phyloP scores from a whole-genome alignment of 371 early-diverging fungal species.

The Actinomucor elegans region DNA sequence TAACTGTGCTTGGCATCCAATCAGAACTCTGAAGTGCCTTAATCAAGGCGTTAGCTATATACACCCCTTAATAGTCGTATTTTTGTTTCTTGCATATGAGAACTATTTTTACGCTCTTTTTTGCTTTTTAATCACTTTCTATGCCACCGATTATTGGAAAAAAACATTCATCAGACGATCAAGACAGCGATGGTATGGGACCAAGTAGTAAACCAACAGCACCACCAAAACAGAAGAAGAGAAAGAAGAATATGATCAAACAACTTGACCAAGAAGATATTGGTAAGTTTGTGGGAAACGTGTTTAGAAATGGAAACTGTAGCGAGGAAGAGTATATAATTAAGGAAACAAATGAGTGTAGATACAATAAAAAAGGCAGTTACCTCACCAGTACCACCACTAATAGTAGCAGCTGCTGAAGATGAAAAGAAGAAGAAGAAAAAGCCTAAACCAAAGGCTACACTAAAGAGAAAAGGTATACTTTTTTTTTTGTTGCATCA shows the following conservation, averaged over 20 bases:
- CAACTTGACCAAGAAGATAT: background rate
- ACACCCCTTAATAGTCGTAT: too few species aligned
- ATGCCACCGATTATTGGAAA: too few species aligned
- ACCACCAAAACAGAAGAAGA: background rate
- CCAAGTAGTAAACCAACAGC: background rate
- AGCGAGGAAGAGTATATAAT: background rate
- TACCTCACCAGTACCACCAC: too few species aligned
- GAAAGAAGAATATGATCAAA: constrained; percentile 10
- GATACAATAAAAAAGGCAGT: too few species aligned
- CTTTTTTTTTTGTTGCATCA: too few species aligned
- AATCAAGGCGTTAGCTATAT: too few species aligned
- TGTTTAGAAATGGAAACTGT: constrained; percentile 1
- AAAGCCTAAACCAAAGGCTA: constrained; percentile 33
- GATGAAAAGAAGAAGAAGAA: constrained; percentile 24
- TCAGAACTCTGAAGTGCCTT: too few species aligned
- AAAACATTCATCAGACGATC: constrained; percentile 3
- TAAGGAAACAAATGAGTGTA: background rate
- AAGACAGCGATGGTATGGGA: constrained; percentile 26
- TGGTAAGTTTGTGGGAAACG: too few species aligned
- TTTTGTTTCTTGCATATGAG: too few species aligned
- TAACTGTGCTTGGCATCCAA: too few species aligned
- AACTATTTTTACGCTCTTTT: too few species aligned
- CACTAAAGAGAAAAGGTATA: constrained; percentile 25
- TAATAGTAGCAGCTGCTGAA: background rate
- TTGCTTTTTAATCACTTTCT: too few species aligned